phyloP scores from a whole-genome alignment of 225 moss, liverwort and hornwort genomes.

The Sphagnum contortum region DNA sequence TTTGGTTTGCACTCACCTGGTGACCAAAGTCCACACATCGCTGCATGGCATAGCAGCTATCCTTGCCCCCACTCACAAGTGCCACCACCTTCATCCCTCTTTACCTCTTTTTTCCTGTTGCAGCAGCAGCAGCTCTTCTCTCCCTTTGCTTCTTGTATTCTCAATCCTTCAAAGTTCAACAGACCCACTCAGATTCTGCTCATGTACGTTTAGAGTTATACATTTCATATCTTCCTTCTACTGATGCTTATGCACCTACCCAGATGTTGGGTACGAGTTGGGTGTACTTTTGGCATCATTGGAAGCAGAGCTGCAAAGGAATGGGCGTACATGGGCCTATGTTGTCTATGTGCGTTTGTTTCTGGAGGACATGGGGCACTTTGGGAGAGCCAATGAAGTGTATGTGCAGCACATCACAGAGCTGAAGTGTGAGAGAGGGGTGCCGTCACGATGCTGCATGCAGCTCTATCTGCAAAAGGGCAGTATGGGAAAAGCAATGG shows the following conservation, averaged over 20 bases:
- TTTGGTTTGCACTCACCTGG: conserved; percentile 24
- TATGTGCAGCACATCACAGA: conserved; percentile 80
- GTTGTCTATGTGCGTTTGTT: conserved; percentile 83
- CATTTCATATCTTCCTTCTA: too few species aligned
- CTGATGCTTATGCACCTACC: not conserved
- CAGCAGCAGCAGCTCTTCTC: too few species aligned
- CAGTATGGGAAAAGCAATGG: conserved; percentile 38
- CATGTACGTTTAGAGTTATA: too few species aligned
- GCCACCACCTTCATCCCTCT: conserved; percentile 80
- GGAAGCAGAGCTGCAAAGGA: conserved; percentile 39
- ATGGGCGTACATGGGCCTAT: conserved; percentile 59
- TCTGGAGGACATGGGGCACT: conserved; percentile 68
- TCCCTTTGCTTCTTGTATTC: too few species aligned
- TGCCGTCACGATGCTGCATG: conserved; percentile 90
- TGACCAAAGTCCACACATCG: conserved; percentile 73
- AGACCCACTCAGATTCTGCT: too few species aligned
- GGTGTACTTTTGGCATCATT: conserved; percentile 31
- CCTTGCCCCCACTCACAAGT: conserved; percentile 82
- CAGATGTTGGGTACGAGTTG: conserved; percentile 58
- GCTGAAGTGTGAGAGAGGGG: conserved; percentile 68
- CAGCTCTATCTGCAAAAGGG: conserved; percentile 59
- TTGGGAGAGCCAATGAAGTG: conserved; percentile 66
- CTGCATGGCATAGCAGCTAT: conserved; percentile 89
- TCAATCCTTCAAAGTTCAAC: too few species aligned
- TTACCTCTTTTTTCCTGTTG: too few species aligned